Evolutionary conservation across 805 yeast genomes (phyloP).

Genomic region (Candida boidinii): DNA sequence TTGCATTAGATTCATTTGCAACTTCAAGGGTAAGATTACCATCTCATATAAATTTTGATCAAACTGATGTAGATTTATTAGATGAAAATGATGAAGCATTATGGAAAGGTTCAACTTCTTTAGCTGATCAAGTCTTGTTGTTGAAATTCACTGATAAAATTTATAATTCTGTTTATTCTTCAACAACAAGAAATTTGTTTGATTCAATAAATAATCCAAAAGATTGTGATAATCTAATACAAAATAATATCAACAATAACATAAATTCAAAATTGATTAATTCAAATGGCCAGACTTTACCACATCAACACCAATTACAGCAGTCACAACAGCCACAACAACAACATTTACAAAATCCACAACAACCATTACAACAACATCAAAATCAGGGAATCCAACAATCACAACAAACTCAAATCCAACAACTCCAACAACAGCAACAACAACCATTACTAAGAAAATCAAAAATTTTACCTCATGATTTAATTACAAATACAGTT

Average conservation of each 20-base stretch:
- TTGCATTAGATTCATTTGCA: conserved; percentile 27
- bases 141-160: conserved; percentile 21
- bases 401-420: too few relatives aligned
- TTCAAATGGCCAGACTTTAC: conserved; percentile 8
- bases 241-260: neutral
- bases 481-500: conserved; percentile 13
- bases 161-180: conserved; percentile 24
- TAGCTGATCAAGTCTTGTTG: conserved; percentile 19
- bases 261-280: neutral
- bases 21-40: conserved; percentile 30
- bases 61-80: conserved; percentile 23
- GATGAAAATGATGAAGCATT: conserved; percentile 18
- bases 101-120: conserved; percentile 21
- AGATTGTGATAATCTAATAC: too few relatives aligned
- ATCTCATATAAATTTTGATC: conserved; percentile 23
- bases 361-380: too few relatives aligned
- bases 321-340: too few relatives aligned
- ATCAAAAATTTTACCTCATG: conserved; percentile 11
- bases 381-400: too few relatives aligned
- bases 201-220: too few relatives aligned
- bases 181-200: conserved; percentile 17
- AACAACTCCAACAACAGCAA: too few relatives aligned
- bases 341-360: too few relatives aligned
- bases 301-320: too few relatives aligned
- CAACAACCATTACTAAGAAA: too few relatives aligned